A percentile compares a stretch with the other conserved stretches of the same genome.
Conservation (phyloP, 2,329 filamentous ascomycete genomes). For the Fusarium veterinarium region DNA sequence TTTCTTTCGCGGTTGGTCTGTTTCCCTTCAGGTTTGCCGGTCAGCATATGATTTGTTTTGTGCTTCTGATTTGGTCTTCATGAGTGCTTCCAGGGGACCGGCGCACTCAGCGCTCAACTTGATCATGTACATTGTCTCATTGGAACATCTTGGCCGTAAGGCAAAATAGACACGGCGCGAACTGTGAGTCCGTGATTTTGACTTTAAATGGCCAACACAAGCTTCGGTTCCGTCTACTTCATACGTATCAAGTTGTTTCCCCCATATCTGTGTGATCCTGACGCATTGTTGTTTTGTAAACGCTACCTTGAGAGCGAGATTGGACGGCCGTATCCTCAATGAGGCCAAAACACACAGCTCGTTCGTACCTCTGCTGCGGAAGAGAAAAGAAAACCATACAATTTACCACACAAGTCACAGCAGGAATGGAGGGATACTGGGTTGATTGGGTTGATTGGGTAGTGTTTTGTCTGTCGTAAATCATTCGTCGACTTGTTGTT, state of each 20-base stretch:
- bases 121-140: slow-evolving; percentile 16
- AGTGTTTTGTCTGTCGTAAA: slow-evolving; percentile 50
- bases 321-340: not conserved
- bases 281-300: not conserved
- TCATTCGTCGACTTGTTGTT: slow-evolving; percentile 37
- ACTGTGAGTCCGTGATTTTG: not conserved
- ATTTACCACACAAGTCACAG: not conserved
- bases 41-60: slow-evolving; percentile 13
- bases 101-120: slow-evolving; percentile 14
- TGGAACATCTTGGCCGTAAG: slow-evolving; percentile 24
- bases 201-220: slow-evolving; percentile 32
- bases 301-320: not conserved
- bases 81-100: not conserved
- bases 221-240: slow-evolving; percentile 1
- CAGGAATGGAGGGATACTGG: not conserved
- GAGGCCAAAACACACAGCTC: not conserved
- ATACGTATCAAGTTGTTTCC: not conserved
- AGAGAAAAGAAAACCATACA: not conserved
- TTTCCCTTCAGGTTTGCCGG: slow-evolving; percentile 3
- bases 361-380: not conserved
- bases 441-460: slow-evolving; percentile 15
- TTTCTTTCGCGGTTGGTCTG: slow-evolving; percentile 3
- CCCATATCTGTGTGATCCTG: not conserved
- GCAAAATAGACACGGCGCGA: slow-evolving; percentile 5
- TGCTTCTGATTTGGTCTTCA: slow-evolving; percentile 23